Base-by-base conservation (phyloP, 208 protist species). In the Entamoeba histolytica region DNA sequence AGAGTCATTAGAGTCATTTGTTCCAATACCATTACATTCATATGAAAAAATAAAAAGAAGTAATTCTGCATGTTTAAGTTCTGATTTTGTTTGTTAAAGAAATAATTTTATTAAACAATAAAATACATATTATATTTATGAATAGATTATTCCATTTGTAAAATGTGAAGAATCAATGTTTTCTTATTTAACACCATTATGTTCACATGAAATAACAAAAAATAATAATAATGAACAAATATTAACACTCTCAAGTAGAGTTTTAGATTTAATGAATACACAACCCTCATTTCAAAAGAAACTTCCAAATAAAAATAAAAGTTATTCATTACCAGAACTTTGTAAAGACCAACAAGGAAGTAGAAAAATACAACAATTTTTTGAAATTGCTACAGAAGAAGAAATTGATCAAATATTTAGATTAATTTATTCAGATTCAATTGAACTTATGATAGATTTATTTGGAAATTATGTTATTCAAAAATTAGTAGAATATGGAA, bases 401-500 rank as follows among this genome's bases (percentile, higher is more conserved):
- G 57, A 50, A 51, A 15, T 49, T 28, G 5, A 10, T 17, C 31
- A 47, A 47, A 19, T 93, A 49, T 93, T 91, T 93, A 44, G 6
- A 28, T 17, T 91, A 49, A 28, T 93, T 28, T 23, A 73, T n/a
- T 8, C 23, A 23, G 49, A 7, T 50, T 35, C 49, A n/a, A 19
- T 31, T 5, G 15, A 49, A 12, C 47, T 99, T 39, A 96, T 97
- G 44, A 97, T 98, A 95, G 98, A 95, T 61, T 57, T 92, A 61
- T 95, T 95, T 92, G 95, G 95, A 49, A 95, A 95, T 93, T 95
- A 95, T 73, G 95, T 95, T 17, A 49, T 95, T 17, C 95, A 95
- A 92, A 93, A 95, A 55, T 92, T 95, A 39, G 73, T 95, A 35
- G 87, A 94, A 28, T 0, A 91, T 47, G 55, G 93, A 14, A 47